Evolutionary conservation across 495 filamentous ascomycete genomes (phyloP).

Genomic region (Echria macrotheca): DNA sequence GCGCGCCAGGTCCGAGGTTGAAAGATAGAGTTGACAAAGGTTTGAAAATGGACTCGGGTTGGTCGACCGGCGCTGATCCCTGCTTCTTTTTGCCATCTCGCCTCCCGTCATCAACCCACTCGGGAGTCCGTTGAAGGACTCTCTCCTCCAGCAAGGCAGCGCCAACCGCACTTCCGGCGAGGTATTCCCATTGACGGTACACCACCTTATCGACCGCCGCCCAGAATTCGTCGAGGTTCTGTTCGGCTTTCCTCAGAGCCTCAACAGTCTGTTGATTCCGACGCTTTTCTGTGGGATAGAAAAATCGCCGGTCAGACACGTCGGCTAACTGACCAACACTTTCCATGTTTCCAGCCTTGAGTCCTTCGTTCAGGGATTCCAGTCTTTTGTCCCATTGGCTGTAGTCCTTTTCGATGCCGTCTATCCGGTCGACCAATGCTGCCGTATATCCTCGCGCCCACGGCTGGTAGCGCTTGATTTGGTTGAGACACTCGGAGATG

Average conservation of each 20-base stretch:
- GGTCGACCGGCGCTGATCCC: no score
- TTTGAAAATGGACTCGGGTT: slow-evolving; percentile 11
- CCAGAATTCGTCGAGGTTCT: slow-evolving; percentile 50
- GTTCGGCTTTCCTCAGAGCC: slow-evolving; percentile 34
- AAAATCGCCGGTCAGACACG: slow-evolving; percentile 30
- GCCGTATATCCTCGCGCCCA: slow-evolving; percentile 40
- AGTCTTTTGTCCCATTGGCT: no score
- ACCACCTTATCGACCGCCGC: background rate
- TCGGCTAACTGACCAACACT: slow-evolving; percentile 25
- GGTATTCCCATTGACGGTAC: no score
- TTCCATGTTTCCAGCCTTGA: no score
- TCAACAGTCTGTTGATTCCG: slow-evolving; percentile 39
- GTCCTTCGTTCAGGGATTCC: no score
- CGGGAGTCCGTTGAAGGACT: slow-evolving; percentile 16
- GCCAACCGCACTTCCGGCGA: no score
- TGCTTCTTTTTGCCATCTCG: no score
- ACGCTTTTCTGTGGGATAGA: slow-evolving; percentile 47
- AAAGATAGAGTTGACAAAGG: slow-evolving; percentile 13
- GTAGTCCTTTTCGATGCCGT: no score
- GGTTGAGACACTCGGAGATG: slow-evolving; percentile 32
- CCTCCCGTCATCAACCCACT: no score
- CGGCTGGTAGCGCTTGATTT: slow-evolving; percentile 43
- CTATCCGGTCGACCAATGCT: no score
- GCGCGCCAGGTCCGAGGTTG: background rate
- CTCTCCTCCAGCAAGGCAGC: slow-evolving; percentile 25